A percentile compares a stretch with the other conserved stretches of the same genome.
phyloP scores from a whole-genome alignment of 2,329 filamentous ascomycete genomes.

The Fusarium sp. region DNA sequence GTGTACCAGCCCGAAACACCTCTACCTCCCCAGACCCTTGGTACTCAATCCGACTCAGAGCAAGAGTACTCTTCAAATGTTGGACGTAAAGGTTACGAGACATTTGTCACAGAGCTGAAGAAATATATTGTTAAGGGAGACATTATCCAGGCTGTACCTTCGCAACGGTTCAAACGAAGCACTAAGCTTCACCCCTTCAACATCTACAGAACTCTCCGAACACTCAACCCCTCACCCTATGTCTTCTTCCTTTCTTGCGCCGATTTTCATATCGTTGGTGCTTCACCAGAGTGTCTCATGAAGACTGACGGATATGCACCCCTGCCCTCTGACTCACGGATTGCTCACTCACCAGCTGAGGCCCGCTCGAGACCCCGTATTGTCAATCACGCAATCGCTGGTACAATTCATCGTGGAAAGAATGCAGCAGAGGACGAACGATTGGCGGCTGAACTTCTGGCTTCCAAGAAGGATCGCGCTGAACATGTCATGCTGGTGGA shows the following conservation, averaged over 20 bases:
- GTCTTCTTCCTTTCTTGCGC: slow-evolving; percentile 95
- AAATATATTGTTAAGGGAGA: slow-evolving; percentile 91
- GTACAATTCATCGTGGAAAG: slow-evolving; percentile 86
- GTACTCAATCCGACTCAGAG: slow-evolving; percentile 71
- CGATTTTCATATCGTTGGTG: slow-evolving; percentile 94
- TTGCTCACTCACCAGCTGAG: slow-evolving; percentile 45
- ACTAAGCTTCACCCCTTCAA: slow-evolving; percentile 97
- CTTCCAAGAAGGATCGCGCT: slow-evolving; percentile 84
- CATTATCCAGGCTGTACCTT: slow-evolving; percentile 98
- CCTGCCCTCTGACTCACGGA: slow-evolving; percentile 43
- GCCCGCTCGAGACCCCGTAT: slow-evolving; percentile 80
- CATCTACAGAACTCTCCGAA: slow-evolving; percentile 94
- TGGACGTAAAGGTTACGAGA: slow-evolving; percentile 87
- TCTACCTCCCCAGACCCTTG: slow-evolving; percentile 76
- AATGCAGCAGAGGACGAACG: slow-evolving; percentile 85
- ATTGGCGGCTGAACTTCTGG: slow-evolving; percentile 72
- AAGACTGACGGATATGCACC: slow-evolving; percentile 66
- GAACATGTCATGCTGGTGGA: slow-evolving; percentile 99
- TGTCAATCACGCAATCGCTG: slow-evolving; percentile 96
- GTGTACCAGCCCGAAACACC: slow-evolving; percentile 82
- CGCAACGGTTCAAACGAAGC: slow-evolving; percentile 89
- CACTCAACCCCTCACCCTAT: slow-evolving; percentile 97
- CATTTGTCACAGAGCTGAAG: slow-evolving; percentile 88
- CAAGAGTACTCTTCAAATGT: slow-evolving; percentile 93
- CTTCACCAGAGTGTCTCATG: slow-evolving; percentile 93